A percentile compares a stretch with the other conserved stretches of the same genome.
phyloP scores from a whole-genome alignment of 148 eudicot genomes.

The Nyssa sinensis region DNA sequence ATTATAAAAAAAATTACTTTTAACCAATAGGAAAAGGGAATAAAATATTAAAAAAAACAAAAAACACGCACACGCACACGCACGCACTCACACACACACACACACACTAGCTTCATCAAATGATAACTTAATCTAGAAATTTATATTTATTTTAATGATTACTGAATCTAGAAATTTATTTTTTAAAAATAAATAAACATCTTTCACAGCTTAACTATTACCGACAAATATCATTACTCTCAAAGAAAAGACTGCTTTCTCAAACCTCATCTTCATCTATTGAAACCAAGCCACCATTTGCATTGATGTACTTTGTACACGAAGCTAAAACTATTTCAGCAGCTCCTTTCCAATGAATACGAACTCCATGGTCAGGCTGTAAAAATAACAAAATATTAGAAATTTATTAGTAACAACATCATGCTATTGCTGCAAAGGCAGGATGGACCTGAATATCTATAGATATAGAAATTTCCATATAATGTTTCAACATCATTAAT shows the following conservation, averaged over 20 bases:
- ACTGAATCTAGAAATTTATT: neutral
- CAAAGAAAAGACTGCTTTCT: neutral
- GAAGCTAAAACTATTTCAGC: constrained; percentile 84
- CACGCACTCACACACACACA: too few relatives aligned
- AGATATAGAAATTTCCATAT: too few relatives aligned
- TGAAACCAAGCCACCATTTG: constrained; percentile 34
- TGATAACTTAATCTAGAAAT: neutral
- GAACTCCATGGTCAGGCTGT: constrained; percentile 60
- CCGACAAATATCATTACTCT: neutral
- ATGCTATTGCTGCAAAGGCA: neutral
- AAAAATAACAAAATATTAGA: constrained; percentile 10
- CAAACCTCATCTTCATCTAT: constrained; percentile 74
- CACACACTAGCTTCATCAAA: too few relatives aligned
- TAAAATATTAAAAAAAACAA: too few relatives aligned
- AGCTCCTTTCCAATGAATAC: constrained; percentile 97
- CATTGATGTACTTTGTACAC: constrained; percentile 67
- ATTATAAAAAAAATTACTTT: neutral
- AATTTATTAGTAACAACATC: neutral
- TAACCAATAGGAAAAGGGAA: neutral
- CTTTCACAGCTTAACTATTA: neutral
- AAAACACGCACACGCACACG: too few relatives aligned
- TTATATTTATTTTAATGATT: too few relatives aligned
- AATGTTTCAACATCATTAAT: neutral
- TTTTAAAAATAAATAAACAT: neutral
- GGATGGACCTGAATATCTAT: neutral